Evolutionary conservation across 192 early-diverging fungal species (phyloP), one percentile per base, ranked within the genome.

Genomic region (Chytriomyces sp.): DNA sequence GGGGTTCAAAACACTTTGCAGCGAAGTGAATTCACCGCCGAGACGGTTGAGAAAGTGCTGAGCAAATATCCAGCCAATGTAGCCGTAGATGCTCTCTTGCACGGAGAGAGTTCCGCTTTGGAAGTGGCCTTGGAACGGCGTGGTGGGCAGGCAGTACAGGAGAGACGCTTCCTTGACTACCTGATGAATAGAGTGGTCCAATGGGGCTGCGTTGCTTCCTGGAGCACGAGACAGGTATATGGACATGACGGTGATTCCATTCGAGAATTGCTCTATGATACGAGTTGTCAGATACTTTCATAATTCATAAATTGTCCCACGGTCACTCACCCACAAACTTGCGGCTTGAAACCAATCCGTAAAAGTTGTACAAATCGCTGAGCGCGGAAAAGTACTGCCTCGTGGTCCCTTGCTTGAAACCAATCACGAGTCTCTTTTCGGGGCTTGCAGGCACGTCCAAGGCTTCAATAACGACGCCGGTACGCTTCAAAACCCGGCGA

Each of bases 21-120:
- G 89, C 59, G 93, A 91, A 16, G 90, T 84, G 83, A 94, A 98
- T 83, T 98, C 97, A 78, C 86, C 92, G 69, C 97, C 97, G 57
- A 98, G 91, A 72, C 96, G 92, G 87, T 98, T 98, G 72, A 98
- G 89, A 88, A 98, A 98, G 89, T 98, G 96, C 84, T 98, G 97
- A 57, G 94, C 90, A 87, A 98, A 98, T 77, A 98, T 94, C 97
- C 97, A 98, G 46, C 91, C 92, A 43, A 95, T 92, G 86, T 95
- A 93, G 67, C 94, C 96, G 81, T 98, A 98, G 73, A 96, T 92
- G 6, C 94, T 87, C 84, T 98, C 97, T 84, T 97, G 96, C 60
- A 98, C 53, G 7, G 92, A 73, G 63, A 98, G 90, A 83, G 93
- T 88, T 76, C 91, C 92, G 28, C 90, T 89, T 88, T 97, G 92